Percentiles rank a stretch among this genome's conserved stretches.
phyloP scores from a whole-genome alignment of 495 filamentous ascomycete genomes.

The Aspergillus homomorphus region DNA sequence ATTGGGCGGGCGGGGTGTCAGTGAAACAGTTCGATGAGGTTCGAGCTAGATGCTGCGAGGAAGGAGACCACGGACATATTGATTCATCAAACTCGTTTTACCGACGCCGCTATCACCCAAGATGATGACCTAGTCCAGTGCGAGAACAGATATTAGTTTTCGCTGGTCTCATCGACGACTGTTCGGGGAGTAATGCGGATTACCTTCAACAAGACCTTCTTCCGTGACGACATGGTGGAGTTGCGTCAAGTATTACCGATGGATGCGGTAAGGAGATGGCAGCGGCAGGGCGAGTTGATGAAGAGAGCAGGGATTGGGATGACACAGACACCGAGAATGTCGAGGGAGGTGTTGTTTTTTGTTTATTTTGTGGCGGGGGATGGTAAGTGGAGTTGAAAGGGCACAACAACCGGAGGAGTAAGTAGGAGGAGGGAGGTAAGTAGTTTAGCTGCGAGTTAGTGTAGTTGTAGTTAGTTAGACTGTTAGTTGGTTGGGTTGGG shows the following conservation, averaged over 20 bases:
- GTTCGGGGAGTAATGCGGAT: not conserved
- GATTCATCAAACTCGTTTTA: constrained; percentile 99
- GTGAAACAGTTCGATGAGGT: constrained; percentile 14
- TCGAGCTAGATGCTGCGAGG: constrained; percentile 7
- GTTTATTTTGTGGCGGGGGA: not conserved
- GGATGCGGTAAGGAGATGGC: constrained; percentile 7
- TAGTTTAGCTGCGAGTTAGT: not conserved
- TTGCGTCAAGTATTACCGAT: constrained; percentile 12
- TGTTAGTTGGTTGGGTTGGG: too few relatives aligned
- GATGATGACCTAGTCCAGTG: constrained; percentile 79
- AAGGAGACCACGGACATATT: constrained; percentile 77
- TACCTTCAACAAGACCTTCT: constrained; percentile 98
- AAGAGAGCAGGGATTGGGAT: not conserved
- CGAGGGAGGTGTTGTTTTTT: constrained; percentile 7
- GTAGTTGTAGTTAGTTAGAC: constrained; percentile 31
- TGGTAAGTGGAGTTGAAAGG: not conserved
- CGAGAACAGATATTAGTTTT: not conserved
- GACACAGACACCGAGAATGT: not conserved
- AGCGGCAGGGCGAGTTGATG: too few relatives aligned
- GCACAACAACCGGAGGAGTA: too few relatives aligned
- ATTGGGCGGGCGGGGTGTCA: constrained; percentile 18
- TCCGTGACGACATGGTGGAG: constrained; percentile 77
- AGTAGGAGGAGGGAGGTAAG: too few relatives aligned
- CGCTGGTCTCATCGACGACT: not conserved
- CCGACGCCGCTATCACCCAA: constrained; percentile 97